These are phyloP conservation scores for Penicillium sp. DNA, from an alignment of 2,329 filamentous ascomycete genomes.

Conservation along the genomic window DNA sequence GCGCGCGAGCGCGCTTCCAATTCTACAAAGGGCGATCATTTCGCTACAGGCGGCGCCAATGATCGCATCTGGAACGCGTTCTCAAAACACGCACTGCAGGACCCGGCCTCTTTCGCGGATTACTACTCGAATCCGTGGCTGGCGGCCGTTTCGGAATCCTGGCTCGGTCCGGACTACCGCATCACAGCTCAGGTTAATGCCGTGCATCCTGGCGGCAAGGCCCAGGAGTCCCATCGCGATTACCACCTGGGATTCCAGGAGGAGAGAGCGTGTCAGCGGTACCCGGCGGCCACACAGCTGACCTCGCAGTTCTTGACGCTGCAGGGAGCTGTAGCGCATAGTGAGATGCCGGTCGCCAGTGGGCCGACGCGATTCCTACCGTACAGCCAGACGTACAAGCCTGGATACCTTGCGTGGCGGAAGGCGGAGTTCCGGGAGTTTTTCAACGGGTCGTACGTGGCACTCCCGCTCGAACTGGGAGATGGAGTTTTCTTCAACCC, in stretches of 20 bases:
- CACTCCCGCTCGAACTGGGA: constrained; percentile 55
- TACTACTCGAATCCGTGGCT: constrained; percentile 67
- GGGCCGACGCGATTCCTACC: constrained; percentile 64
- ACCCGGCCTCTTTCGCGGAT: constrained; percentile 55
- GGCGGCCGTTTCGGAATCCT: constrained; percentile 53
- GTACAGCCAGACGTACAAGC: constrained; percentile 59
- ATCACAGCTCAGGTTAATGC: constrained; percentile 66
- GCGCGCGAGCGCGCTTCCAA: constrained; percentile 42
- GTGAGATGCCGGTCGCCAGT: constrained; percentile 59
- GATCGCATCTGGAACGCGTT: constrained; percentile 68
- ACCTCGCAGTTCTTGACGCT: constrained; percentile 62
- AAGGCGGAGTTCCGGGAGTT: constrained; percentile 55
- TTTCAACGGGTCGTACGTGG: constrained; percentile 57
- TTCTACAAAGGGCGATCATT: constrained; percentile 59
- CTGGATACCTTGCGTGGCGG: constrained; percentile 62
- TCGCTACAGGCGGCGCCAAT: constrained; percentile 58
- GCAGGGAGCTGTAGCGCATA: constrained; percentile 65
- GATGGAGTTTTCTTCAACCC: constrained; percentile 68
- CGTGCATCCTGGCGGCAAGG: constrained; percentile 59
- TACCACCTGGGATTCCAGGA: constrained; percentile 67
- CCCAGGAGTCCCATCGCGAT: constrained; percentile 63
- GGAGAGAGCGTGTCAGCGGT: constrained; percentile 46
- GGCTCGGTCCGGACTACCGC: constrained; percentile 63
- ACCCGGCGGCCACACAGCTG: constrained; percentile 56
- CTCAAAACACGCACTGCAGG: constrained; percentile 58